Conservation (phyloP, 768 basidiomycete species). For the Pseudohyphozyma bogoriensis region DNA sequence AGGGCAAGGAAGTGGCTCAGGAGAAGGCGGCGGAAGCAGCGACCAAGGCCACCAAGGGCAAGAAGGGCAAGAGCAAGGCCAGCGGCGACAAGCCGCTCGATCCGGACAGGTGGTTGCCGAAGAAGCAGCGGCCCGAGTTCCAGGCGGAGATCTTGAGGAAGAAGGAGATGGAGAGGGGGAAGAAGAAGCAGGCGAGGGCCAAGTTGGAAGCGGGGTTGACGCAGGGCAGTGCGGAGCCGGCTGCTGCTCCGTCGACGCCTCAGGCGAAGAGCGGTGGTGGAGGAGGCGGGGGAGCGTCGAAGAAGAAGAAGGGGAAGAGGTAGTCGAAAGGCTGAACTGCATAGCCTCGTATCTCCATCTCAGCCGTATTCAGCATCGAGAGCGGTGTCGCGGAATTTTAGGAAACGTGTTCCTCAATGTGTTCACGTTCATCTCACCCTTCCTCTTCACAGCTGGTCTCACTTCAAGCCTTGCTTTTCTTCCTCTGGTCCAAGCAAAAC, state of each 20-base stretch:
- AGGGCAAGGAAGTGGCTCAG: conserved; percentile 31
- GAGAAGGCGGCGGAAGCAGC: conserved; percentile 18
- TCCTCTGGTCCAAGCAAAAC: too few relatives aligned
- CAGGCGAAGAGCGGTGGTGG: conserved; percentile 30
- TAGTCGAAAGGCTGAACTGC: too few relatives aligned
- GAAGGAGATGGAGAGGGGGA: conserved; percentile 37
- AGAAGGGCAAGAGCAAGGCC: background rate
- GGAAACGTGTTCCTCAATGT: too few relatives aligned
- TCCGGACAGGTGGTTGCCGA: conserved; percentile 32
- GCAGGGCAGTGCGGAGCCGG: conserved; percentile 26
- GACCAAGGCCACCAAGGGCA: conserved; percentile 9
- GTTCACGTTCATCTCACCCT: too few relatives aligned
- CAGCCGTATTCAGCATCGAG: too few relatives aligned
- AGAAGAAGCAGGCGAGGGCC: conserved; percentile 38
- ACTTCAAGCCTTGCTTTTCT: too few relatives aligned
- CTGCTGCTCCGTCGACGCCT: too few relatives aligned
- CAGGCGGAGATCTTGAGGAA: conserved; percentile 24
- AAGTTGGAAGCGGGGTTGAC: conserved; percentile 35
- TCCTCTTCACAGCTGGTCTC: too few relatives aligned
- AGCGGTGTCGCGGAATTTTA: too few relatives aligned
- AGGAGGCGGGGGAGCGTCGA: conserved; percentile 13
- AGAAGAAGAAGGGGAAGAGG: conserved; percentile 27
- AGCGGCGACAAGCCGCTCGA: conserved; percentile 5
- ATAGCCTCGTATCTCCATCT: too few relatives aligned
- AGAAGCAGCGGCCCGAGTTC: conserved; percentile 25